Evolutionary conservation across 352 stramenopile genomes (phyloP).

Genomic region (Lagenidium giganteum): DNA sequence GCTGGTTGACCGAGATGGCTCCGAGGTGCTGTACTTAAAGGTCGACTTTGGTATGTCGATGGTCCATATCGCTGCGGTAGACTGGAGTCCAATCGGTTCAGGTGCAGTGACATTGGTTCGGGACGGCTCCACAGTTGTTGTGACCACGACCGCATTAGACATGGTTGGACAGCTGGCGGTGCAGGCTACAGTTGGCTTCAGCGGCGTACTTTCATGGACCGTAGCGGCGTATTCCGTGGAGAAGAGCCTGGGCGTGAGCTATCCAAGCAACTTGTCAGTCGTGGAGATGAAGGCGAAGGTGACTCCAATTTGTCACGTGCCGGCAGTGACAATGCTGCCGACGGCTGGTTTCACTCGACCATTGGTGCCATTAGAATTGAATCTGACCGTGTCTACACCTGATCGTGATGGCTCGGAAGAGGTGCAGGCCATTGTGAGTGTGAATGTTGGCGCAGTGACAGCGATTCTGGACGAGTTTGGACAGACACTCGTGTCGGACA

Average conservation of each 20-base stretch:
- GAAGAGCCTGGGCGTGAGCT: no score
- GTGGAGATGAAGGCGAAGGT: no score
- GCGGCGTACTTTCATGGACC: constrained; percentile 4
- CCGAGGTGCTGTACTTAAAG: constrained; percentile 24
- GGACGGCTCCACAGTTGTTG: constrained; percentile 6
- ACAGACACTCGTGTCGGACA: no score
- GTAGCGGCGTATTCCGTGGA: constrained; percentile 7
- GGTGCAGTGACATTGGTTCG: constrained; percentile 5
- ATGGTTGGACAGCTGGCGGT: constrained; percentile 2
- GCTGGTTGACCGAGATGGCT: constrained; percentile 31
- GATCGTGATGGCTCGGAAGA: no score
- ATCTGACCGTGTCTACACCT: constrained; percentile 21
- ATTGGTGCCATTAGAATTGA: constrained; percentile 13
- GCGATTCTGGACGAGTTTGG: no score
- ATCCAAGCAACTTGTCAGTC: no score
- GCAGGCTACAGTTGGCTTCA: constrained; percentile 10
- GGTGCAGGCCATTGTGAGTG: no score
- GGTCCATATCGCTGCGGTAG: constrained; percentile 14
- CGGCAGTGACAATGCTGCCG: constrained; percentile 13
- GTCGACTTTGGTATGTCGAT: constrained; percentile 18
- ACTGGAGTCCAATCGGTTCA: constrained; percentile 10
- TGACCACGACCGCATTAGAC: neutral
- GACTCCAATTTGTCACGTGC: constrained; percentile 20
- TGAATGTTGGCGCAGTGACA: no score
- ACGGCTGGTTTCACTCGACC: constrained; percentile 21